Evolutionary conservation across 352 stramenopile species (phyloP).

Genomic region (Pythium rhizo-oryzae): DNA sequence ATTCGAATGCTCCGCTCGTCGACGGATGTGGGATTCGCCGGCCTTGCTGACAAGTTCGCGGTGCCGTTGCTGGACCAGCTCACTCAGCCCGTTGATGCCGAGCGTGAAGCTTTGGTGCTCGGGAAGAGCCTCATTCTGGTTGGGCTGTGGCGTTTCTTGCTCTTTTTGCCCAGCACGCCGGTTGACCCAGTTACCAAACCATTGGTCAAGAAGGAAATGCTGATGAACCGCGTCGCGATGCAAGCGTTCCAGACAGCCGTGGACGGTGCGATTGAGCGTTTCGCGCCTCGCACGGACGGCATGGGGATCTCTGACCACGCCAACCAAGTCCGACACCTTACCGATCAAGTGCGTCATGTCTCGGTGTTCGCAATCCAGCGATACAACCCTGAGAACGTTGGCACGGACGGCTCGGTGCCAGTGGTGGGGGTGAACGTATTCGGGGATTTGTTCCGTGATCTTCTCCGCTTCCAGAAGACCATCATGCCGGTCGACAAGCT

Average conservation of each 20-base stretch:
- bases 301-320: slow-evolving; percentile 12
- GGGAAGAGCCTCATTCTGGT: slow-evolving; percentile 90
- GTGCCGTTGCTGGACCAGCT: slow-evolving; percentile 17
- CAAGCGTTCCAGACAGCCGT: slow-evolving; percentile 62
- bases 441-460: slow-evolving; percentile 76
- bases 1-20: slow-evolving; percentile 27
- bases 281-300: slow-evolving; percentile 45
- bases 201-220: slow-evolving; percentile 92
- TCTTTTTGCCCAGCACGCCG: slow-evolving; percentile 94
- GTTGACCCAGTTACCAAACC: slow-evolving; percentile 96
- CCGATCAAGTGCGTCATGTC: slow-evolving; percentile 27
- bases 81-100: not conserved
- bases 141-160: slow-evolving; percentile 92
- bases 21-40: slow-evolving; percentile 18
- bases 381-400: slow-evolving; percentile 26
- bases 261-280: slow-evolving; percentile 57
- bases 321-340: slow-evolving; percentile 6
- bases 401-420: not conserved
- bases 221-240: slow-evolving; percentile 88
- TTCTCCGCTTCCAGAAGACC: slow-evolving; percentile 71
- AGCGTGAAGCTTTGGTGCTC: slow-evolving; percentile 22
- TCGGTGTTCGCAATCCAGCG: slow-evolving; percentile 33
- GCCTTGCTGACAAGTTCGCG: slow-evolving; percentile 21
- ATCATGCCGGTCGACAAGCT: slow-evolving; percentile 72
- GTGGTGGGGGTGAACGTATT: slow-evolving; percentile 37